A percentile compares a stretch with the other conserved stretches of the same genome.
These are phyloP conservation scores for Cercophora scortea DNA, from an alignment of 495 filamentous ascomycete genomes.

Conservation along the genomic window DNA sequence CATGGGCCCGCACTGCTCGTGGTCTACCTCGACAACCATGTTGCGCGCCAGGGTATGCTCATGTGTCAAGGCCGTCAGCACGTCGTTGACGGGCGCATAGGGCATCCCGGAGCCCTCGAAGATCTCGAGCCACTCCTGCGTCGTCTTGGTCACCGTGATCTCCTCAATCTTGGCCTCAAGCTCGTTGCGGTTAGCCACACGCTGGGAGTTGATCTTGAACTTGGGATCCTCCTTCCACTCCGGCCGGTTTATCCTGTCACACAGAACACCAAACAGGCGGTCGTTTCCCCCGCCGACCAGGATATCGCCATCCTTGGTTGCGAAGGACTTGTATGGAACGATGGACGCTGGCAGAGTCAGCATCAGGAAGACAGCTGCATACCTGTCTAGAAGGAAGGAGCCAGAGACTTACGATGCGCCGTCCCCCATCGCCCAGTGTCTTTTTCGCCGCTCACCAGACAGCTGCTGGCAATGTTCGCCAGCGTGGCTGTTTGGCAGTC, in stretches of 20 bases:
- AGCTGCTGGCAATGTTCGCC: conserved; percentile 87
- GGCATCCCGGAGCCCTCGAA: conserved; percentile 90
- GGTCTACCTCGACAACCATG: conserved; percentile 85
- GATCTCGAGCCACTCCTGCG: conserved; percentile 78
- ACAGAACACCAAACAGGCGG: conserved; percentile 78
- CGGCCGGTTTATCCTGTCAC: conserved; percentile 64
- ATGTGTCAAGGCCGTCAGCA: conserved; percentile 76
- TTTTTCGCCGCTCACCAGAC: conserved; percentile 77
- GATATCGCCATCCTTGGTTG: conserved; percentile 87
- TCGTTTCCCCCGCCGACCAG: conserved; percentile 94
- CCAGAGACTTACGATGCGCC: conserved; percentile 68
- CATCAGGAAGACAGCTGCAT: too few species aligned
- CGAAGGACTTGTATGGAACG: conserved; percentile 88
- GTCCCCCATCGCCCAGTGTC: conserved; percentile 92
- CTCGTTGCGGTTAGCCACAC: conserved; percentile 69
- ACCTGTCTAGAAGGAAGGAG: too few species aligned
- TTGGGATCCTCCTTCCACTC: conserved; percentile 72
- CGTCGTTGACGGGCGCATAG: conserved; percentile 91
- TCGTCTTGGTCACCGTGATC: conserved; percentile 70
- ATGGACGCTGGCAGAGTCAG: conserved; percentile 61
- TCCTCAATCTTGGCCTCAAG: conserved; percentile 72
- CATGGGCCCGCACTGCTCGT: conserved; percentile 73
- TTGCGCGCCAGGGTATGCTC: conserved; percentile 74
- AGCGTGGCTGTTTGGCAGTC: conserved; percentile 93
- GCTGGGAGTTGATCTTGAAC: conserved; percentile 71